Evolutionary conservation across 2,329 filamentous ascomycete genomes (phyloP), one percentile per base, ranked within the genome.

Genomic region (Fusarium kyushuense): DNA sequence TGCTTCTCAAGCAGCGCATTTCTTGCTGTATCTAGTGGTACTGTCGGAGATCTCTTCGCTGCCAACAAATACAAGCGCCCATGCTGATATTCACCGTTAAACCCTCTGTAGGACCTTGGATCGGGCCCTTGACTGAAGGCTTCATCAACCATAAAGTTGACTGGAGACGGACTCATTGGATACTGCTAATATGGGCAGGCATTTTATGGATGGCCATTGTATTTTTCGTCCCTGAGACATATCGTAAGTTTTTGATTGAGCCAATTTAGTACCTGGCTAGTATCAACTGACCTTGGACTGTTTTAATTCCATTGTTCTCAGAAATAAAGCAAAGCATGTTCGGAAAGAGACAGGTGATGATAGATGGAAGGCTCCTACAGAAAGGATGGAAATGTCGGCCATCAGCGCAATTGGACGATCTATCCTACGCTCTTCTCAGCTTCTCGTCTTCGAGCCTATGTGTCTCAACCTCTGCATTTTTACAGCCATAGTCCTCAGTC

Each of bases 151-250:
- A 90, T 71, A 88, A 90, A 71, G 85, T 84, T 5, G 81, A 83
- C 57, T 97, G 93, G 90, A 83, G 92, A 53, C 96, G 92, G 92
- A 92, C 90, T 0, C 94, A 96, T 78, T 97, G 94, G 75, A 85
- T 94, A 6, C 82, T 97, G 61, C 80, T 97, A 51, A 96, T 97
- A 51, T 97, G 93, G 93, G 85, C 89, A 3, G 87, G 84, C n/a
- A 78, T 83, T 10, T 79, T 93, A 72, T 83, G 93, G 49, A 75
- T 84, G 13, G 80, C 88, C 61, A 89, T 97, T 53, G 75, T 89
- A 33, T 76, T 93, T 33, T 83, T 94, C 42, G 93, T 97, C 4
- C 94, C 94, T 7, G 94, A 97, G 81, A 97, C 94, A 2, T 97
- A 96, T 77, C 92, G 84, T 86, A 71, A 74, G 83, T 80, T 19